Conservation (phyloP, 305 asterid genomes). For the Fraxinus sp. region DNA sequence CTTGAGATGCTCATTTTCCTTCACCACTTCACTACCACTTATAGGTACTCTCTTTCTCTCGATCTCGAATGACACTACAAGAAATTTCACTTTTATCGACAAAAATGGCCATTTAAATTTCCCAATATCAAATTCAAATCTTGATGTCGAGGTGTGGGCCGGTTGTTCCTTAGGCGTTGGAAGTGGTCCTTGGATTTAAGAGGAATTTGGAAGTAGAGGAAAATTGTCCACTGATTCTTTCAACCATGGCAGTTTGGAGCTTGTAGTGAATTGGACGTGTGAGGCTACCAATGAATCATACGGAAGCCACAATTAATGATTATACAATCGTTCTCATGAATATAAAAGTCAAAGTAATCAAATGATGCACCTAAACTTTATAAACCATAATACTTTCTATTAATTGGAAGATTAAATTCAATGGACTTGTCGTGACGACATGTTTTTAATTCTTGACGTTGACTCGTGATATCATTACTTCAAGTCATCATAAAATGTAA, state of each 20-base stretch:
- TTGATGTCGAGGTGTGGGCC: constrained; percentile 24
- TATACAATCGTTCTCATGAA: background rate
- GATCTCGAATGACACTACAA: background rate
- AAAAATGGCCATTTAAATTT: background rate
- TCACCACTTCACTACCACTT: constrained; percentile 60
- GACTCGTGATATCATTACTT: background rate
- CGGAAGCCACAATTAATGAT: background rate
- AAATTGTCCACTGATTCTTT: background rate
- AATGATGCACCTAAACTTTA: background rate
- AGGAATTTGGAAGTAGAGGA: background rate
- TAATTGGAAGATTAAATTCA: background rate
- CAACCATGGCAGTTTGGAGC: background rate
- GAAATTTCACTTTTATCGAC: background rate
- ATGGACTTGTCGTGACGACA: background rate
- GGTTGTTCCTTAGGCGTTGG: constrained; percentile 2
- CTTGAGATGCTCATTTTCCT: constrained; percentile 73
- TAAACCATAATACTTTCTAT: background rate
- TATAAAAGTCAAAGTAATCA: background rate
- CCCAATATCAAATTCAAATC: background rate
- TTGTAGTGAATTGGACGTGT: background rate
- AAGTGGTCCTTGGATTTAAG: constrained; percentile 43
- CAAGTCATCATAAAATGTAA: background rate
- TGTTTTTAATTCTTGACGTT: background rate
- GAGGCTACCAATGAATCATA: background rate
- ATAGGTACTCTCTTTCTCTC: constrained; percentile 35